A percentile compares a stretch with the other conserved stretches of the same genome.
Conservation (phyloP, 176 grass and related monocot species). For the Sorghum bicolor region DNA sequence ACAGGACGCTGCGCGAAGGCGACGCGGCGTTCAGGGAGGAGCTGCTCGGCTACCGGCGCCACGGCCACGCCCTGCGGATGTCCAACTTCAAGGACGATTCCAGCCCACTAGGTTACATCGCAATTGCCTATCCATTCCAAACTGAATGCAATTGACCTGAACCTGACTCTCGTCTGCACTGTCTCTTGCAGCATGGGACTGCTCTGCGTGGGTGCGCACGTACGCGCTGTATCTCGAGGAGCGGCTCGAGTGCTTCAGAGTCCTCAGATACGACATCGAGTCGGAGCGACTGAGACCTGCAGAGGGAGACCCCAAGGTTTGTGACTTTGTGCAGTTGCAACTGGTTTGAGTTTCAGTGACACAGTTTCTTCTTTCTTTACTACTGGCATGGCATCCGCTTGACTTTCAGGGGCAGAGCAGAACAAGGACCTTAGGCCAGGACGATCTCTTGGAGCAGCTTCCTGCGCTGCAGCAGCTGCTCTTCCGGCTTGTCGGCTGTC, state of each 20-base stretch:
- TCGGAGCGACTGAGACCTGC: slow-evolving; percentile 51
- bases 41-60: slow-evolving; percentile 58
- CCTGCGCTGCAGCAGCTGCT: slow-evolving; percentile 91
- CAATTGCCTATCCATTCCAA: not conserved
- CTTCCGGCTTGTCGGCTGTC: slow-evolving; percentile 77
- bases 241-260: slow-evolving; percentile 72
- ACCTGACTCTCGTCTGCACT: not conserved
- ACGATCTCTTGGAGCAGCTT: slow-evolving; percentile 76
- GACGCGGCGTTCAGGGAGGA: slow-evolving; percentile 78
- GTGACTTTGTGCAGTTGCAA: not conserved
- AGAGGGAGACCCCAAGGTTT: slow-evolving; percentile 45
- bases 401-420: slow-evolving; percentile 56
- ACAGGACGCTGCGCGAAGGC: slow-evolving; percentile 63
- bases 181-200: slow-evolving; percentile 63
- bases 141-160: not conserved
- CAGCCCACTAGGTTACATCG: slow-evolving; percentile 45
- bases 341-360: not conserved
- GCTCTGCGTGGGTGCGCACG: slow-evolving; percentile 85
- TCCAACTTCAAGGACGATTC: slow-evolving; percentile 90
- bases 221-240: slow-evolving; percentile 97
- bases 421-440: slow-evolving; percentile 60
- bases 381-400: not conserved
- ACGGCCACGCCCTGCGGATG: slow-evolving; percentile 67
- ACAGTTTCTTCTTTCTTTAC: not conserved
- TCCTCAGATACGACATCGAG: slow-evolving; percentile 81